Evolutionary conservation across 495 filamentous ascomycete species (phyloP).

Genomic region (Letharia columbiana): DNA sequence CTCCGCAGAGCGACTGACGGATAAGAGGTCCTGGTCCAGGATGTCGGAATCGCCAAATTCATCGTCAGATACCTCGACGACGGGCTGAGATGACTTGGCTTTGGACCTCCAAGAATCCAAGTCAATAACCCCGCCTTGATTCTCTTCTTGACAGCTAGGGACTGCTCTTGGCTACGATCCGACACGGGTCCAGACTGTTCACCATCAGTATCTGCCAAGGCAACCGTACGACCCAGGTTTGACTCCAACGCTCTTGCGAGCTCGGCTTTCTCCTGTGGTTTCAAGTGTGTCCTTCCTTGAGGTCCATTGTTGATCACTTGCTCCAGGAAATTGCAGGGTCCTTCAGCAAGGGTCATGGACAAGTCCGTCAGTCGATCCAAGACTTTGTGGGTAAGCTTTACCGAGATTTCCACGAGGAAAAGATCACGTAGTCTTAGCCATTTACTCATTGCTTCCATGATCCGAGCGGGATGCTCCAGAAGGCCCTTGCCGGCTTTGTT

Average conservation of each 20-base stretch:
- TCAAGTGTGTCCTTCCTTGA: conserved; percentile 56
- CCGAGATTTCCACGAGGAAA: conserved; percentile 67
- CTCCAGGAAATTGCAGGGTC: conserved; percentile 53
- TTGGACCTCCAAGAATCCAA: conserved; percentile 43
- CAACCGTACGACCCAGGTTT: conserved; percentile 53
- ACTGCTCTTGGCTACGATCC: conserved; percentile 19
- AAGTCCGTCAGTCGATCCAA: conserved; percentile 62
- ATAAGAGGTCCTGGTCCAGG: conserved; percentile 37
- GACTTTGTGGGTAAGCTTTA: conserved; percentile 60
- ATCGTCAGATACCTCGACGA: conserved; percentile 37
- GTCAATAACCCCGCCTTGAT: conserved; percentile 62
- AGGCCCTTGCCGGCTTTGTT: conserved; percentile 44
- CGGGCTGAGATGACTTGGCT: conserved; percentile 20
- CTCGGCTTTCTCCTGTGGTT: conserved; percentile 69
- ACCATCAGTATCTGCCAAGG: conserved; percentile 30
- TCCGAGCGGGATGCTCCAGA: conserved; percentile 51
- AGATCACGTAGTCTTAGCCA: conserved; percentile 79
- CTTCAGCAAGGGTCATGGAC: conserved; percentile 55
- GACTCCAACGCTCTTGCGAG: conserved; percentile 69
- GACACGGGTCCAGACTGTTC: conserved; percentile 19
- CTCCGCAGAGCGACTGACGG: conserved; percentile 42
- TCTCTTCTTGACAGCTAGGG: conserved; percentile 29
- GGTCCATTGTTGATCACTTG: conserved; percentile 37
- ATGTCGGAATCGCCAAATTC: conserved; percentile 37
- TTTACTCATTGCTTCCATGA: conserved; percentile 61